phyloP scores from a whole-genome alignment of 345 rosid species.

The Combretum micranthum region DNA sequence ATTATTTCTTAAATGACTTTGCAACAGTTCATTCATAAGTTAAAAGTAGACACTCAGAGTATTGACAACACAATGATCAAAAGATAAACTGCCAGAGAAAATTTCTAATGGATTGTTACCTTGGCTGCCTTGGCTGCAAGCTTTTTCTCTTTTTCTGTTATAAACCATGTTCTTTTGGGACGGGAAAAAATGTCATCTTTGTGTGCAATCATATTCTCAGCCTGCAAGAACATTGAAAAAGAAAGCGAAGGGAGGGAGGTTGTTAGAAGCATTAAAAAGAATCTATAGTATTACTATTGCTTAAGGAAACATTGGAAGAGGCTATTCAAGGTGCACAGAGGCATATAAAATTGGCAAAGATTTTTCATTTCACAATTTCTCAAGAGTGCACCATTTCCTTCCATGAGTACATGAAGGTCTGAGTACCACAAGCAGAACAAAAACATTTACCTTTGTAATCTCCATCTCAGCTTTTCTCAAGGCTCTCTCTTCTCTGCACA shows the following conservation, averaged over 20 bases:
- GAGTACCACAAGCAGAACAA: slow-evolving; percentile 2
- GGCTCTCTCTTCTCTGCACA: slow-evolving; percentile 78
- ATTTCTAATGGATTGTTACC: slow-evolving; percentile 23
- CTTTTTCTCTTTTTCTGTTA: slow-evolving; percentile 83
- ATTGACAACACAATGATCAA: too few relatives aligned
- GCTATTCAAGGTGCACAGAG: too few relatives aligned
- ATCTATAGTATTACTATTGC: background rate
- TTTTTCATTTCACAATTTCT: too few relatives aligned
- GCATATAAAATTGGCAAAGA: too few relatives aligned
- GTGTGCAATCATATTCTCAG: slow-evolving; percentile 82
- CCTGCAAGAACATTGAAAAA: slow-evolving; percentile 31
- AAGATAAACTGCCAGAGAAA: too few relatives aligned
- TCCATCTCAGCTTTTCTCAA: slow-evolving; percentile 96
- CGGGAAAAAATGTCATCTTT: slow-evolving; percentile 85
- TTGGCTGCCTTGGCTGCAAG: slow-evolving; percentile 56
- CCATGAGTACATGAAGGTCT: background rate
- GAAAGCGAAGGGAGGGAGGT: background rate
- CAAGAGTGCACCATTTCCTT: too few relatives aligned
- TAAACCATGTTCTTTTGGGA: slow-evolving; percentile 90
- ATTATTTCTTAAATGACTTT: too few relatives aligned
- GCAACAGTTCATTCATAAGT: too few relatives aligned
- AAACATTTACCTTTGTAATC: slow-evolving; percentile 66
- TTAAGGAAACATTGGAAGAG: too few relatives aligned
- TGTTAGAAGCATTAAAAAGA: background rate
- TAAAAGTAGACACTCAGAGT: too few relatives aligned